Evolutionary conservation across 768 basidiomycete species (phyloP).

Genomic region (Zangia roseola): DNA sequence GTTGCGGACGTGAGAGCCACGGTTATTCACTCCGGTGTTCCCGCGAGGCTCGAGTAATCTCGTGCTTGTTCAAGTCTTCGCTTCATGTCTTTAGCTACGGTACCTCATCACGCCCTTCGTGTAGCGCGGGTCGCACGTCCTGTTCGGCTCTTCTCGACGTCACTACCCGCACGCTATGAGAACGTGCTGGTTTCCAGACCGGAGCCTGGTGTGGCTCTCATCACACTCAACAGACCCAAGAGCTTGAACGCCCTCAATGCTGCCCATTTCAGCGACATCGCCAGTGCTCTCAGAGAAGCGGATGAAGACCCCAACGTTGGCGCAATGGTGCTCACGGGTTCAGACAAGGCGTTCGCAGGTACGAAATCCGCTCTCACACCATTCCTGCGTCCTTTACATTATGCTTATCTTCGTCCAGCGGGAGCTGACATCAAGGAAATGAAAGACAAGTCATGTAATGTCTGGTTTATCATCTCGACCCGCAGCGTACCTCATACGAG

Average conservation of each 20-base stretch:
- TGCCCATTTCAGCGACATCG: constrained; percentile 79
- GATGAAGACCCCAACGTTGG: constrained; percentile 72
- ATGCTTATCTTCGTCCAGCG: constrained; percentile 61
- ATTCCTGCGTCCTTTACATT: neutral
- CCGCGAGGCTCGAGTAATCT: too few relatives aligned
- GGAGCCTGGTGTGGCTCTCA: constrained; percentile 66
- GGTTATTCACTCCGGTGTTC: too few relatives aligned
- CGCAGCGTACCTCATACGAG: neutral
- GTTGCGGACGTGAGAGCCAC: neutral
- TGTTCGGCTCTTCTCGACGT: constrained; percentile 26
- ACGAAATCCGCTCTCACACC: constrained; percentile 21
- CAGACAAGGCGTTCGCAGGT: constrained; percentile 93
- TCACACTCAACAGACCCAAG: constrained; percentile 88
- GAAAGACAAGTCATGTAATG: constrained; percentile 92
- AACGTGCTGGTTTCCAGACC: constrained; percentile 71
- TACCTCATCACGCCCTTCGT: constrained; percentile 6
- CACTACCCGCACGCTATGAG: constrained; percentile 45
- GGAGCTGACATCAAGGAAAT: constrained; percentile 99
- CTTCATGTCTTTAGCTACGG: constrained; percentile 18
- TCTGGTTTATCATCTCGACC: neutral
- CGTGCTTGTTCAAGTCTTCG: too few relatives aligned
- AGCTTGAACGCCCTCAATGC: constrained; percentile 85
- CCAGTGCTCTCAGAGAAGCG: constrained; percentile 67
- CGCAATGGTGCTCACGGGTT: constrained; percentile 90
- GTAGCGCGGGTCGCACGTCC: neutral